Base-by-base conservation (phyloP, 2,329 filamentous ascomycete species). In the Diaporthe longicolla region DNA sequence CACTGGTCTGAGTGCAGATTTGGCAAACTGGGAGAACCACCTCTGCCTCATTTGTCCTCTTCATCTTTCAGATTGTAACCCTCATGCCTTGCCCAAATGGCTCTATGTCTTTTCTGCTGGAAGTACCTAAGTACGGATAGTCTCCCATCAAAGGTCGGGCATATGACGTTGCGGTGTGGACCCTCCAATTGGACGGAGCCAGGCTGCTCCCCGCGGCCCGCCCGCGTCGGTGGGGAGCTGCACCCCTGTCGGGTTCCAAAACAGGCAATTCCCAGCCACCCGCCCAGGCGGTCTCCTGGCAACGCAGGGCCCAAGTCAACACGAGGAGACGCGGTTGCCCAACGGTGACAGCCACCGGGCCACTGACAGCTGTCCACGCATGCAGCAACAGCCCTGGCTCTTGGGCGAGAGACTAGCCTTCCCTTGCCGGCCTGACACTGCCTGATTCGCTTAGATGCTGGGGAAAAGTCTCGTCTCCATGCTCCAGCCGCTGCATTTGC, bases 181-280 rank as follows among this genome's bases (percentile, higher is more conserved):
- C 59, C 59, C 59, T 29, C 59, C 59, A 4, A 13, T 8, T 48
- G 5, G 21, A 50, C 43, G 61, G 61, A 52, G 45, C 26, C 19
- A 10, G 32, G 61, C 29, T 19, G 21, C 11, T 52, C 43, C 61
- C 61, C 59, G 59, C 40, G 37, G 37, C 59, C 43, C 26, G 50
- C 45, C 61, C 43, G 59, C 45, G 40, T 52, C n/a, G 55, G 69
- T 71, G 69, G 55, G 52, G 55, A 55, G n/a, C n/a, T 61, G 13
- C 9, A 29, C 55, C 43, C 43, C 21, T 29, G 29, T 40, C 43
- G 11, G 19, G 26, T 52, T 37, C 73, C 73, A 26, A 69, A 74
- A 82, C 80, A 43, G 83, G 74, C 57, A 79, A 71, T 70, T 32
- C 71, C 74, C 74, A 75, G 74, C 74, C 72, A 74, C 72, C 52